Evolutionary conservation across 495 filamentous ascomycete genomes (phyloP).

Genomic region (Aspergillus nanangensis): DNA sequence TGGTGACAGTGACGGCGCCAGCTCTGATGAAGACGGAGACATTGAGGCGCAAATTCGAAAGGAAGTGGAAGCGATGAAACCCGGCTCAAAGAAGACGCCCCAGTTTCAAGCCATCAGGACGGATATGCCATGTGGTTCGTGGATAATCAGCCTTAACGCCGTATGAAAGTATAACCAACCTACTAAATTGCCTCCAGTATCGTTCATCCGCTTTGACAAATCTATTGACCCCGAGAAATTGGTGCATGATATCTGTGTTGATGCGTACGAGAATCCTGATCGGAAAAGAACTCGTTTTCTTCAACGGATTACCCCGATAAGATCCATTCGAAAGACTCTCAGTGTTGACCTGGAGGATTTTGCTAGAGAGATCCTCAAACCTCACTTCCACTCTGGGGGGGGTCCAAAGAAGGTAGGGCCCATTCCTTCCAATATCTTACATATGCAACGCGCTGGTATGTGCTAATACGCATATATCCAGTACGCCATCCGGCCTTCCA

Average conservation of each 20-base stretch:
- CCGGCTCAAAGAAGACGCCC: conserved; percentile 39
- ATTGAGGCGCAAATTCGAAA: conserved; percentile 81
- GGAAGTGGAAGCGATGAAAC: conserved; percentile 65
- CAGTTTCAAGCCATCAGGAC: conserved; percentile 61
- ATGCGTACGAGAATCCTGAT: conserved; percentile 48
- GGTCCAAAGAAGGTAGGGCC: conserved; percentile 42
- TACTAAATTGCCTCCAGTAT: conserved; percentile 28
- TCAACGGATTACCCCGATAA: conserved; percentile 81
- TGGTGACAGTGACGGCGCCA: conserved; percentile 28
- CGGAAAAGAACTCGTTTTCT: conserved; percentile 66
- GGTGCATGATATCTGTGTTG: conserved; percentile 68
- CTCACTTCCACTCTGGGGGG: conserved; percentile 63
- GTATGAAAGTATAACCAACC: conserved; percentile 24
- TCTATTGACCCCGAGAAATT: conserved; percentile 80
- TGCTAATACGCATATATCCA: conserved; percentile 26
- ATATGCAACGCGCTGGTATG: too few relatives aligned
- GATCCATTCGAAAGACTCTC: conserved; percentile 69
- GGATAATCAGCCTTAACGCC: conserved; percentile 51
- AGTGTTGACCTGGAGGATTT: conserved; percentile 71
- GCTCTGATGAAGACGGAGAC: conserved; percentile 47
- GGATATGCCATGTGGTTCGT: conserved; percentile 71
- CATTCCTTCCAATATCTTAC: not conserved
- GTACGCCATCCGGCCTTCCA: conserved; percentile 87
- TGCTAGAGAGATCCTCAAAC: conserved; percentile 61
- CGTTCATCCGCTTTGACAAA: conserved; percentile 40